Base-by-base conservation (phyloP, 495 filamentous ascomycete genomes). In the Pseudevernia furfuracea region DNA sequence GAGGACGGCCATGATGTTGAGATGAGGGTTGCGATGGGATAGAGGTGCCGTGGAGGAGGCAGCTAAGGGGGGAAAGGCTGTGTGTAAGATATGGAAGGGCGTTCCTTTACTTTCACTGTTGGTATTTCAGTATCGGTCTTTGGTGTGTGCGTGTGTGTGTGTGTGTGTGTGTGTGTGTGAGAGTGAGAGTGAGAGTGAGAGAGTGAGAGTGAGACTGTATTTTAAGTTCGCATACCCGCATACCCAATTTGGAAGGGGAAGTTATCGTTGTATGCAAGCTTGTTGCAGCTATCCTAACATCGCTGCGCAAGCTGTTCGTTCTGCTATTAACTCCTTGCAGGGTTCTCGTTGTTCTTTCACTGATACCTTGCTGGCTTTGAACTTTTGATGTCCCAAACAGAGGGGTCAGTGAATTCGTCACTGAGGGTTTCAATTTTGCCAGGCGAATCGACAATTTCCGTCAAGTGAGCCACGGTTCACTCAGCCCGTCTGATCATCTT, bases 1-100 rank as follows among this genome's bases (percentile, higher is more conserved):
- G 62, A 64, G 4, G 62, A 64, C 0, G 71, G 68, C 19, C 75
- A 75, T 23, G 78, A 79, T 28, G 78, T 78, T 11, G 65, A 63
- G 46, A 67, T 66, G 67, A 56, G 65, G 8, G 49, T 67, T 21
- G 65, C 60, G 41, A 44, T 67, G 38, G 75, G 78, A 17, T 63
- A 63, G 61, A 3, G 15, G 30, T 6, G 52, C 15, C 52, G 28
- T n/a, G 30, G 52, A 34, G 10, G 28, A 21, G 30, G 52, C 4
- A 30, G 25, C 4, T 3, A n/a, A 4, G 46, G 46, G 25, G 43
- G 4, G 43, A 48, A 3, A 10, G 46, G 46, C 19, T 19, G 28
- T 11, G 3, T 55, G 52, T 55, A 55, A 34, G 52, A 55, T 55
- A 55, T 36, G 28, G 52, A 5, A 19, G 30, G 28, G 30, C 5